Evolutionary conservation across 208 protist genomes (phyloP), one percentile per base, ranked within the genome.

Genomic region (Jaenimonas drosophilae): DNA sequence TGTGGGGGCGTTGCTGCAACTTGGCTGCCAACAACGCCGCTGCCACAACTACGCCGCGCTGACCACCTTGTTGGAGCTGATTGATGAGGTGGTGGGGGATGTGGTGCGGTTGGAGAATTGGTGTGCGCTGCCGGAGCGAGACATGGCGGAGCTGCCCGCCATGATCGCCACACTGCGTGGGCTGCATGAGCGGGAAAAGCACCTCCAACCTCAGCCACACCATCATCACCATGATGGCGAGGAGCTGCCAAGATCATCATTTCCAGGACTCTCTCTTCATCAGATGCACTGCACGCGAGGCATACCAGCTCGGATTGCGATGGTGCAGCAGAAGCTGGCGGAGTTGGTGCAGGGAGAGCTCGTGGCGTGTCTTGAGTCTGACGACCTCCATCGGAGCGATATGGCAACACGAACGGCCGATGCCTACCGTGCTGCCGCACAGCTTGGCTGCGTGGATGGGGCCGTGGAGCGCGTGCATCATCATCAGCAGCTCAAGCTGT

Each of bases 81-180:
- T 88, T 7, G 52, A 66, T 9, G 60, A 58, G 21, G 61, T 59
- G 27, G 41, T 90, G 7, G 33, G 54, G 37, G 58, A 66, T 3
- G 51, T 86, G 16, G n/a, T n/a, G n/a, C n/a, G n/a, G n/a, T n/a
- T n/a, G n/a, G 80, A 88, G 46, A 94, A 90, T 64, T 94, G 85
- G 81, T 61, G 70, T 5, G 62, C 70, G 19, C 65, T 94, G 29
- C 85, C 81, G 17, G 85, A 94, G 65, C 66, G 85, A 21, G 80
- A 94, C 42, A 70, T 88, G 40, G 37, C 56, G 11, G 77, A 94
- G 54, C 57, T 94, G 19, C 59, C 70, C 14, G 45, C 21, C 30
- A 50, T 79, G 44, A 54, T 74, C 34, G 50, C 65, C 14, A 42
- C 44, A 31, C 41, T 67, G 48, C 42, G 23, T 32, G 19, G 11